Conservation (phyloP, 2,329 filamentous ascomycete species). For the Cordyceps pruinosa region DNA sequence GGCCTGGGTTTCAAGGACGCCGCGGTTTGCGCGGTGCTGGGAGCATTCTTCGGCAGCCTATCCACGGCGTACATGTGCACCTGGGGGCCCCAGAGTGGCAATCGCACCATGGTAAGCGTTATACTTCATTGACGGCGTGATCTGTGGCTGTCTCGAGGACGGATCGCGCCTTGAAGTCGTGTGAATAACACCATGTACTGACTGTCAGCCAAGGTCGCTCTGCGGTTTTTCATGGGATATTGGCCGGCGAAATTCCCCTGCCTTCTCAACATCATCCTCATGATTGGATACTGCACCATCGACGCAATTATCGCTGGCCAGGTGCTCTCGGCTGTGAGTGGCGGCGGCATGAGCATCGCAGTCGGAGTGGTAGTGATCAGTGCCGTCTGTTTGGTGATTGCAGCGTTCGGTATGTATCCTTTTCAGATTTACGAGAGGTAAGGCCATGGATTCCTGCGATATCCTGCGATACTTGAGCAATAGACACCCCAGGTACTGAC, state of each 20-base stretch:
- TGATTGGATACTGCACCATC: constrained; percentile 70
- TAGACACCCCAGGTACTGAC: not conserved
- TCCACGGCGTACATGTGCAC: constrained; percentile 73
- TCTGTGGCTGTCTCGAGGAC: no score
- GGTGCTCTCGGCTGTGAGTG: constrained; percentile 67
- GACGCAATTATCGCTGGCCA: constrained; percentile 77
- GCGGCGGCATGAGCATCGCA: constrained; percentile 56
- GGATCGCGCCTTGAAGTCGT: no score
- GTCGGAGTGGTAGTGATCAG: constrained; percentile 72
- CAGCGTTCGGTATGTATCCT: constrained; percentile 42
- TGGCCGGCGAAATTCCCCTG: constrained; percentile 32
- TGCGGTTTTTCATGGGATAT: constrained; percentile 70
- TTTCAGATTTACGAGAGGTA: constrained; percentile 66
- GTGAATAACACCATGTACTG: not conserved
- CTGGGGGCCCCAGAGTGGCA: constrained; percentile 66
- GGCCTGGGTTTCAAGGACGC: constrained; percentile 66
- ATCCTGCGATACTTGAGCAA: no score
- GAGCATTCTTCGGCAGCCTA: constrained; percentile 66
- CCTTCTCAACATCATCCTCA: constrained; percentile 44
- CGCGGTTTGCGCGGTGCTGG: constrained; percentile 63
- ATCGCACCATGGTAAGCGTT: constrained; percentile 60
- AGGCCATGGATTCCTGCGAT: not conserved
- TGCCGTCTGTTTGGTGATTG: constrained; percentile 66
- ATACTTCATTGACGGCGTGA: not conserved
- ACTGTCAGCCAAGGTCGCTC: constrained; percentile 43